phyloP scores from a whole-genome alignment of 768 basidiomycete genomes.

The Russula lepida region DNA sequence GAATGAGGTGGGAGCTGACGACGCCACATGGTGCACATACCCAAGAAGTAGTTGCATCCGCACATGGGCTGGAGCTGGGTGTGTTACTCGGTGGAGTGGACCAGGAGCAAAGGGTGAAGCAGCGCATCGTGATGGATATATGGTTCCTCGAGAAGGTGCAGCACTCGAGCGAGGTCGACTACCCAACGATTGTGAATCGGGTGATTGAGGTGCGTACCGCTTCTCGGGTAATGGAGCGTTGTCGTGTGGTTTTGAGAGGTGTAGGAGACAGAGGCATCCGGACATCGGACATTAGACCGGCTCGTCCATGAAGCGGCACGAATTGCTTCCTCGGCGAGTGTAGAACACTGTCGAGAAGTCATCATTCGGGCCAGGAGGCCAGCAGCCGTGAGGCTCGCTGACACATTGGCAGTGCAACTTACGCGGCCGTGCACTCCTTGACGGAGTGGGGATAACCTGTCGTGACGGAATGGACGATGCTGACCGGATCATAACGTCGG shows the following conservation, averaged over 20 bases:
- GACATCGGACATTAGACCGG: slow-evolving; percentile 7
- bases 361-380: slow-evolving; percentile 11
- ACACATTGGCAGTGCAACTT: slow-evolving; percentile 10
- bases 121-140: slow-evolving; percentile 13
- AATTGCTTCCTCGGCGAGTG: slow-evolving; percentile 7
- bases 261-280: slow-evolving; percentile 4
- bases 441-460: not conserved
- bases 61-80: slow-evolving; percentile 7
- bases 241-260: not conserved
- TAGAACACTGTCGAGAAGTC: slow-evolving; percentile 5
- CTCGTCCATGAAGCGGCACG: slow-evolving; percentile 12
- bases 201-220: slow-evolving; percentile 11
- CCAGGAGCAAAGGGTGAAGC: slow-evolving; percentile 5
- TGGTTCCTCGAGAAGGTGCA: slow-evolving; percentile 11
- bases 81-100: slow-evolving; percentile 5
- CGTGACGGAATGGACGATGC: not conserved
- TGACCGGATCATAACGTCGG: not conserved
- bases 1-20: slow-evolving; percentile 13
- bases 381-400: not conserved
- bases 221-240: not conserved
- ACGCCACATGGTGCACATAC: slow-evolving; percentile 1
- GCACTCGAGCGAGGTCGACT: slow-evolving; percentile 10
- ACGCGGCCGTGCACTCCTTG: slow-evolving; percentile 4
- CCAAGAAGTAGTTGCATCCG: slow-evolving; percentile 6
- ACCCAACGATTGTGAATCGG: slow-evolving; percentile 2